Base-by-base conservation (phyloP, 2,329 filamentous ascomycete genomes). In the Zymoseptoria ardabiliae region DNA sequence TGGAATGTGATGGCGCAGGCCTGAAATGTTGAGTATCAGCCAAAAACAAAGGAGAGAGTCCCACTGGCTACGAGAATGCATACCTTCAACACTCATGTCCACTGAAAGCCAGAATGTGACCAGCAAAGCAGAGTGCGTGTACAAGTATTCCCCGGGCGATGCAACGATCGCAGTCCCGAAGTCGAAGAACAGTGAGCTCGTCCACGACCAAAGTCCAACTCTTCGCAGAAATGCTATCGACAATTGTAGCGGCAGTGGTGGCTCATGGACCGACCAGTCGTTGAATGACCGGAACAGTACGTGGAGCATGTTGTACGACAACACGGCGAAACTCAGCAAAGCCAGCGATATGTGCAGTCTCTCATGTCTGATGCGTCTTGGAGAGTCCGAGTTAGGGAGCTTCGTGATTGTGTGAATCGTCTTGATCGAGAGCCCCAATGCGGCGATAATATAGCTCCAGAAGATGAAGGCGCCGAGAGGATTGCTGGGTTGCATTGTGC, bases 261-360 rank as follows among this genome's bases (percentile, higher is more conserved):
- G 11, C 48, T 55, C 23, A n/a, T 58, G 35, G 13, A 51, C 48
- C 7, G 59, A 52, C 71, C 71, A 73, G 10, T 61, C n/a, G 11
- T 54, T 28, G 57, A 71, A 74, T 1, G 71, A 73, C n/a, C 68
- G 60, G 19, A 72, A 60, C 51, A 74, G 59, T 5, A 73, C 70
- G 30, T 67, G 61, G 8, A 73, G 65, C 71, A 73, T 74, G 58
- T 73, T 71, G 58, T 61, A 68, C 2, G 71, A 72, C 2, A 73
- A 61, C 2, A 63, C 63, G 19, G 61, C 56, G 57, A 73, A 73
- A 64, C 70, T 71, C 52, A 71, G 21, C 10, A 62, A 10, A 11
- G 71, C 67, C 35, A 72, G 60, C 6, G 54, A 13, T 48, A 55
- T 57, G 63, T 71, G 68, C 8, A 66, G 19, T 19, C 52, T 28